Conservation (phyloP, 306 rosid genomes). For the Gillenia trifoliata region DNA sequence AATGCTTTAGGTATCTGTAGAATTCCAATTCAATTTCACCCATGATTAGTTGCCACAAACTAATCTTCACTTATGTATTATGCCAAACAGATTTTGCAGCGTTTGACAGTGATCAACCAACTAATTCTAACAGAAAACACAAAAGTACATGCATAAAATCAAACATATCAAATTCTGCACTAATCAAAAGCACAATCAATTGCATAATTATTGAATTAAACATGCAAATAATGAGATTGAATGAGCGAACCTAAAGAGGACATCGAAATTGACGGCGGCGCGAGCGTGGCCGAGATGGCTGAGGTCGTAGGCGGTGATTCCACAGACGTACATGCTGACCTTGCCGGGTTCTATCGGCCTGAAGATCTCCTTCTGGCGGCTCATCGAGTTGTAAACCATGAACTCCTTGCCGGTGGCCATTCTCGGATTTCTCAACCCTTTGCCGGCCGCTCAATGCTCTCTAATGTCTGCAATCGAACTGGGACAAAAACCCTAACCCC, state of each 20-base stretch:
- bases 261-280: constrained; percentile 82
- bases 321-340: constrained; percentile 88
- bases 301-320: constrained; percentile 80
- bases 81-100: not conserved
- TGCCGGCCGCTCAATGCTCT: not conserved
- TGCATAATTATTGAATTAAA: not conserved
- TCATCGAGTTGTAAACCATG: constrained; percentile 77
- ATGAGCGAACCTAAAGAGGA: constrained; percentile 69
- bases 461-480: not conserved
- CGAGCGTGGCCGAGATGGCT: constrained; percentile 98
- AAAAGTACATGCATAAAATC: not conserved
- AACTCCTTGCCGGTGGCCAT: constrained; percentile 64
- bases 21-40: constrained; percentile 12
- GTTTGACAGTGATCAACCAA: not conserved
- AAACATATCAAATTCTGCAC: not conserved
- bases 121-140: not conserved
- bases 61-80: not conserved
- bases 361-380: constrained; percentile 76
- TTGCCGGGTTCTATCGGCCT: constrained; percentile 48
- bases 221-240: too few species aligned
- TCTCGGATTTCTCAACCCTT: not conserved
- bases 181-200: not conserved
- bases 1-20: constrained; percentile 62
- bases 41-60: constrained; percentile 3
- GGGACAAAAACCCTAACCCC: not conserved